Evolutionary conservation across 1,284 basidiomycete genomes (phyloP), one percentile per base, ranked within the genome.

Genomic region (Coniferiporia sulphurascens): DNA sequence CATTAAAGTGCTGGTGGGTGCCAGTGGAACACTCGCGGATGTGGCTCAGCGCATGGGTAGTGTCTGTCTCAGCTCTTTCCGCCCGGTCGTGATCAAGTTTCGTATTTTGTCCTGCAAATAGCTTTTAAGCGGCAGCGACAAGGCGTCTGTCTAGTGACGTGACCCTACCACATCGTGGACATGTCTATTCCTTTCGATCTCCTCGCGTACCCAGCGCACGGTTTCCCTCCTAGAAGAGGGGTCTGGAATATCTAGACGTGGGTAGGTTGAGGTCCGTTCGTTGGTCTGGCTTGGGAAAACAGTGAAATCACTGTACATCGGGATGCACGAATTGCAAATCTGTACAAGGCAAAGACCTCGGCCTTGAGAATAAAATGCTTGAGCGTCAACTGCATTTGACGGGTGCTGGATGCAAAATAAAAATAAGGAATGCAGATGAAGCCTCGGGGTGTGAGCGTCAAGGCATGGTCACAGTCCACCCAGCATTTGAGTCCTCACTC

Each of bases 351-450:
- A 46, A 90, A 68, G 19, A 79, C 83, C 66, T 80, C 73, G 61
- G 84, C 80, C 62, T 79, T 78, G 59, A 91, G 78, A 67, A 91
- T 79, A 68, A 90, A 91, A 71, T 91, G 87, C 71, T 80, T 87
- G 69, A 91, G 79, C 45, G 84, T 81, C 57, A 76, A 73, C 68
- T 64, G 62, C 68, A 69, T 69, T 15, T 17, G 22, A 12, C 41
- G 41, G 45, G 15, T 44, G 53, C 32, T 21, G 38, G 52, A 46
- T 21, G 43, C 36, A 55, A 32, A 22, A 32, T 7, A 2, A 22
- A 56, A 49, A 41, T 52, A 43, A 48, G 44, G 38, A 27, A 50
- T n/a, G 10, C 8, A 50, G 4, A 19, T 4, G 13, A 13, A 15
- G 41, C 43, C n/a, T 32, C 17, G 8, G 45, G 13, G 38, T 41